These are phyloP conservation scores for Hypholoma fasciculare DNA, from an alignment of 768 basidiomycete species.

Conservation along the genomic window DNA sequence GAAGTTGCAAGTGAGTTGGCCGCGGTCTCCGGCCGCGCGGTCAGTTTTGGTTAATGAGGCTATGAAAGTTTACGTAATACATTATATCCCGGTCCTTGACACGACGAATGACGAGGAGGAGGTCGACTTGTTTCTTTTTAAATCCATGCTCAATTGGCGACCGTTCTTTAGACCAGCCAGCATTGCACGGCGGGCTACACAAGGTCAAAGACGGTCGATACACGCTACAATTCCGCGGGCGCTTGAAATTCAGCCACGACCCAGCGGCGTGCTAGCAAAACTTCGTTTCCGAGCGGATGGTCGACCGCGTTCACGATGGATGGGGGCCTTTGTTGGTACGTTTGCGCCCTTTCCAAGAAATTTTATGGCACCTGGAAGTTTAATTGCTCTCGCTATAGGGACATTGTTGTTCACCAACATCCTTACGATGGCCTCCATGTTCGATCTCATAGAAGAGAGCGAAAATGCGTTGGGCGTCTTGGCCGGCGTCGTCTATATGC, in stretches of 20 bases:
- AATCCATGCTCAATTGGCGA: constrained; percentile 31
- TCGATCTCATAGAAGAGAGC: constrained; percentile 26
- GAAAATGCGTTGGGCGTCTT: constrained; percentile 27
- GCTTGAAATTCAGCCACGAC: constrained; percentile 14
- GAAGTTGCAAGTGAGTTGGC: too few relatives aligned
- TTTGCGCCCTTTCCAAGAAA: not conserved
- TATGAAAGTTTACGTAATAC: not conserved
- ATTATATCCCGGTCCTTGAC: not conserved
- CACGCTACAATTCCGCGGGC: constrained; percentile 11
- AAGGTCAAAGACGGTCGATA: constrained; percentile 10
- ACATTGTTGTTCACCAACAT: constrained; percentile 17
- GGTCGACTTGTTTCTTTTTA: constrained; percentile 7
- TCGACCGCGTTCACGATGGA: constrained; percentile 32
- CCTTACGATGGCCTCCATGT: constrained; percentile 18
- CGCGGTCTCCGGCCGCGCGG: too few relatives aligned
- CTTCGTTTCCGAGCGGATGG: constrained; percentile 36
- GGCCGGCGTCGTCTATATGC: constrained; percentile 28
- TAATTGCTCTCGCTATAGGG: constrained; percentile 5
- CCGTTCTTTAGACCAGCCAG: constrained; percentile 24
- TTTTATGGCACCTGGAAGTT: not conserved
- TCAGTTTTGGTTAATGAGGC: too few relatives aligned
- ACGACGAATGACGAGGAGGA: not conserved
- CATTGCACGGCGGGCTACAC: constrained; percentile 19
- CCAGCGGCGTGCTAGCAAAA: constrained; percentile 24
- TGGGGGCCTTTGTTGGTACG: constrained; percentile 32